Evolutionary conservation across 257 asterid genomes (phyloP), one percentile per base, ranked within the genome.

Genomic region (Striga asiatica): DNA sequence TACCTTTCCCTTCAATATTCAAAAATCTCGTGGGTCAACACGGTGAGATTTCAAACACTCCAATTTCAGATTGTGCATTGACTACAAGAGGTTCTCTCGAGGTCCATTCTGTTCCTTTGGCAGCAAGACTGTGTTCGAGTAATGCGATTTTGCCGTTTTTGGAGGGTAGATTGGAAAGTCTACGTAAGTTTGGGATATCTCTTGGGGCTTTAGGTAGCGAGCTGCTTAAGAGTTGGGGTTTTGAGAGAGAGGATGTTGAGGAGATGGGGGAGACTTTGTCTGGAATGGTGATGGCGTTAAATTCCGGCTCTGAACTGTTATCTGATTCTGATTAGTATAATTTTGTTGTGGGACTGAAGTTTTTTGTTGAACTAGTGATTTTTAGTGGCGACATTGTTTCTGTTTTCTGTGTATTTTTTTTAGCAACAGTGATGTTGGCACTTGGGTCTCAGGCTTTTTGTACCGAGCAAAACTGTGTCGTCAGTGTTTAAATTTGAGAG

Each of bases 1-100:
- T 91, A 65, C 95, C 98, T 20, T 91, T 82, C 65, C 98, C 98
- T 52, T 71, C 85, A 13, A 74, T 91, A 71, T 84, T 91, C 45
- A 69, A 85, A 16, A 74, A 62, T 60, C 66, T 43, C 27, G 67
- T 91, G 60, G 96, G 93, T 31, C 79, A 60, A 55, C 53, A 71
- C 6, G 98, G 98, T 2, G 88, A 87, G 78, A 72, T 89, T 16
- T 62, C 71, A 62, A 67, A 56, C 18, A 54, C 63, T 32, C 79
- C 94, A 3, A 20, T 60, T 54, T 47, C 78, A 22, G 67, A 49
- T 46, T 37, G 77, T 43, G 9, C 69, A 6, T 60, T 81, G 3
- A 7, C 71, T 7, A 58, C 82, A 4, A 75, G 82, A 73, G 98
- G 96, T 27, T 72, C 95, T 9, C 89, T 84, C 60, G 93, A 87